Evolutionary conservation across 352 stramenopile genomes (phyloP).

Genomic region (Plasmopara muralis): DNA sequence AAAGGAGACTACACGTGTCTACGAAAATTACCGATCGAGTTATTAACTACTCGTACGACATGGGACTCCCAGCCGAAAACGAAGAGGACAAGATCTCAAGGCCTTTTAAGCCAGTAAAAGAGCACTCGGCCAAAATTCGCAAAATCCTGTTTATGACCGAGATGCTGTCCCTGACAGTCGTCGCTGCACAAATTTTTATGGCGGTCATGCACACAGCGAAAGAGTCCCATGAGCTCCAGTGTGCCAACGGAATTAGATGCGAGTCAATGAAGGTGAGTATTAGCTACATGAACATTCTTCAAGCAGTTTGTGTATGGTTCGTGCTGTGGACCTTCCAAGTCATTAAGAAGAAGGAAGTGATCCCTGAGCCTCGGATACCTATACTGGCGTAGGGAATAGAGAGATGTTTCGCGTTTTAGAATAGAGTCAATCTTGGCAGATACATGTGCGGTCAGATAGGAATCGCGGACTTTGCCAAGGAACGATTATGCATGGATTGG

Average conservation of each 20-base stretch:
- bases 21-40: slow-evolving; percentile 20
- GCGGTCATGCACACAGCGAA: slow-evolving; percentile 23
- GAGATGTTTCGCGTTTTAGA: no score
- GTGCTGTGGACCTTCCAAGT: slow-evolving; percentile 33
- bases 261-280: slow-evolving; percentile 29
- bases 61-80: slow-evolving; percentile 22
- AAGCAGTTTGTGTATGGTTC: slow-evolving; percentile 33
- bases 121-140: slow-evolving; percentile 28
- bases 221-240: slow-evolving; percentile 38
- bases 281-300: slow-evolving; percentile 32
- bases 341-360: slow-evolving; percentile 40
- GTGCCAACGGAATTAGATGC: slow-evolving; percentile 49
- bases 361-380: slow-evolving; percentile 17
- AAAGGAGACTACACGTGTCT: slow-evolving; percentile 20
- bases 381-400: slow-evolving; percentile 11
- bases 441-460: no score
- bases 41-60: slow-evolving; percentile 30
- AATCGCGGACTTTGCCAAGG: no score
- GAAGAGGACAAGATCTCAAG: slow-evolving; percentile 17
- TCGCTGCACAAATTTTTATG: slow-evolving; percentile 43
- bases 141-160: slow-evolving; percentile 28
- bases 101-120: slow-evolving; percentile 13
- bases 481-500: no score
- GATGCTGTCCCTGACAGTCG: slow-evolving; percentile 21
- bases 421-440: no score